Evolutionary conservation across 2,329 filamentous ascomycete species (phyloP), one percentile per base, ranked within the genome.

Genomic region (Lachnellula suecica): DNA sequence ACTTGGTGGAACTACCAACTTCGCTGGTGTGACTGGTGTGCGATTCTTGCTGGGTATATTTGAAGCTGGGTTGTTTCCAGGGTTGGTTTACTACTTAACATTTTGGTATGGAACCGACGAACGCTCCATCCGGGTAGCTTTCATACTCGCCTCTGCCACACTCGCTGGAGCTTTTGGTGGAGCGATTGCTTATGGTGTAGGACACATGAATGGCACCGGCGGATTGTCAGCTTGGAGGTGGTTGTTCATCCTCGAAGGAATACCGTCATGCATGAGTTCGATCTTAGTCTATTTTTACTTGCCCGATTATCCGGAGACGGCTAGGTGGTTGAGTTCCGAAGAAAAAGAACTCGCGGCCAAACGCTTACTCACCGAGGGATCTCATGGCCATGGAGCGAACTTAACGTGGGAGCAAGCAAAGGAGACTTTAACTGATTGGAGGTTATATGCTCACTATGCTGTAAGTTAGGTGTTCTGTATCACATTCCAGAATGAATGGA

Each of bases 391-490:
- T 35, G 70, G 68, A 43, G 63, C 66, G 27, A 70, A 72, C 20
- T 74, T 78, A 66, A 82, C 65, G 63, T 78, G 73, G 74, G 58
- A 57, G 2, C 72, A 79, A 29, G 74, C 74, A 0, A 77, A 74
- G 56, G 69, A 65, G 1, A 76, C 76, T 0, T 63, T 81, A 17
- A 71, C 68, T 0, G 76, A 80, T 47, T 78, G 75, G 71, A 67
- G 77, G 19, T 64, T 81, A 43, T 81, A 79, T 64, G 73, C 72
- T 4, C 77, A 81, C 59, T 79, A 79, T 58, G 66, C 72, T 62
- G 54, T 83, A 74, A 40, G 68, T 62, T 45, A 29, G 8, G 7
- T 24, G 13, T 27, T 38, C n/a, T n/a, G n/a, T n/a, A n/a, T n/a
- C n/a, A n/a, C n/a, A n/a, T n/a, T n/a, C n/a, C n/a, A n/a, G n/a